Evolutionary conservation across 305 asterid genomes (phyloP).

Genomic region (Ilex paraguariensis): DNA sequence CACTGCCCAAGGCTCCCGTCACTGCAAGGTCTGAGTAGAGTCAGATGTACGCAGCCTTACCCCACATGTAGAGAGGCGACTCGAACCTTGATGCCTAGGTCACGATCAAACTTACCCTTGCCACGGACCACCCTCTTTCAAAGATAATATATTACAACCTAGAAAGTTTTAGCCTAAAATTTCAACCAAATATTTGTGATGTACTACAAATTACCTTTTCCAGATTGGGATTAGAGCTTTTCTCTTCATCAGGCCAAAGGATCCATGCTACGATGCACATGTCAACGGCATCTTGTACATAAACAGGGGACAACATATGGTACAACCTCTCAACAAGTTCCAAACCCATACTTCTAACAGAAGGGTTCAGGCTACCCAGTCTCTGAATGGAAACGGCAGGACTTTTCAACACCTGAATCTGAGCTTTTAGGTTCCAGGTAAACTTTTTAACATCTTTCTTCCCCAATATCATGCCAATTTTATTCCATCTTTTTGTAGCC

Average conservation of each 20-base stretch:
- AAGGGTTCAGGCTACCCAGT: conserved; percentile 44
- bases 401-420: conserved; percentile 79
- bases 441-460: conserved; percentile 58
- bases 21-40: no score
- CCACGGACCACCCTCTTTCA: no score
- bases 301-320: conserved; percentile 56
- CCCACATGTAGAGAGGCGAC: no score
- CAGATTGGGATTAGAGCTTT: conserved; percentile 71
- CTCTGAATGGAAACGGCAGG: conserved; percentile 76
- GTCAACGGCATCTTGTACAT: conserved; percentile 58
- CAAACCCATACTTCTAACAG: conserved; percentile 62
- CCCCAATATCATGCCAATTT: conserved; percentile 64
- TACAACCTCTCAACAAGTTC: conserved; percentile 61
- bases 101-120: no score
- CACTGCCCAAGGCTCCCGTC: no score
- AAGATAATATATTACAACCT: no score
- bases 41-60: no score
- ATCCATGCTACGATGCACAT: conserved; percentile 78
- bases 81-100: no score
- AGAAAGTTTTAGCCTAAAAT: no score
- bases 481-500: conserved; percentile 73
- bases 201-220: conserved; percentile 59
- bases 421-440: conserved; percentile 83
- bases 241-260: conserved; percentile 97
- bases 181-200: no score